These are phyloP conservation scores for Peniophora sp. DNA, from an alignment of 1,284 basidiomycete species.

Conservation along the genomic window DNA sequence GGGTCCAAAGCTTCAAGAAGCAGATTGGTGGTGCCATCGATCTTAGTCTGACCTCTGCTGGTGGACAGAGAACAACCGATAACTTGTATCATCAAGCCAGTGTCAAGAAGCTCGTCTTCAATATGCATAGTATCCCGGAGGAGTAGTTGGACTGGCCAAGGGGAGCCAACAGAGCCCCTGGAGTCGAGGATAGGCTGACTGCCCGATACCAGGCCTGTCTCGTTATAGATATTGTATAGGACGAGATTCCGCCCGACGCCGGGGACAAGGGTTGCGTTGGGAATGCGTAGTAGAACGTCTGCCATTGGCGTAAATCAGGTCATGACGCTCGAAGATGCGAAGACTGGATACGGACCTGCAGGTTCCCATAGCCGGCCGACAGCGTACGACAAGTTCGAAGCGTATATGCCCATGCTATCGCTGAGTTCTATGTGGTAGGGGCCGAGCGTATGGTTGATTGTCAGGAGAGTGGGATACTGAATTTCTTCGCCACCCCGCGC, in stretches of 20 bases:
- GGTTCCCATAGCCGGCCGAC: no score
- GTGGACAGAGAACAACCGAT: constrained; percentile 1
- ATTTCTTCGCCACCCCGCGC: no score
- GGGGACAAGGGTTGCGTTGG: neutral
- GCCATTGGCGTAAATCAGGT: neutral
- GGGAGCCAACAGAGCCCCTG: neutral
- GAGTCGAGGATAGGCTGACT: neutral
- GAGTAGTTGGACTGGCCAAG: no score
- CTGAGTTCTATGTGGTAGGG: no score
- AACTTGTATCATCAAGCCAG: neutral
- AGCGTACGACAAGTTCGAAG: no score
- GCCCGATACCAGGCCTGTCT: neutral
- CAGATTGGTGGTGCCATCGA: neutral
- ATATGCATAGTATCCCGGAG: no score
- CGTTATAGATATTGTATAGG: neutral
- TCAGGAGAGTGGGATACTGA: no score
- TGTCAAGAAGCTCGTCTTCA: neutral
- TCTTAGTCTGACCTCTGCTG: neutral
- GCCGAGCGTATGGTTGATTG: no score
- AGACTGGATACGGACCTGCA: no score
- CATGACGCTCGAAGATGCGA: no score
- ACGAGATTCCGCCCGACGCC: neutral
- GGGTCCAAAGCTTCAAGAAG: neutral
- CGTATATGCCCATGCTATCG: no score
- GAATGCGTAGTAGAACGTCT: neutral